Evolutionary conservation across 2,329 filamentous ascomycete genomes (phyloP), one percentile per base, ranked within the genome.

Genomic region (Colletotrichum sp.): DNA sequence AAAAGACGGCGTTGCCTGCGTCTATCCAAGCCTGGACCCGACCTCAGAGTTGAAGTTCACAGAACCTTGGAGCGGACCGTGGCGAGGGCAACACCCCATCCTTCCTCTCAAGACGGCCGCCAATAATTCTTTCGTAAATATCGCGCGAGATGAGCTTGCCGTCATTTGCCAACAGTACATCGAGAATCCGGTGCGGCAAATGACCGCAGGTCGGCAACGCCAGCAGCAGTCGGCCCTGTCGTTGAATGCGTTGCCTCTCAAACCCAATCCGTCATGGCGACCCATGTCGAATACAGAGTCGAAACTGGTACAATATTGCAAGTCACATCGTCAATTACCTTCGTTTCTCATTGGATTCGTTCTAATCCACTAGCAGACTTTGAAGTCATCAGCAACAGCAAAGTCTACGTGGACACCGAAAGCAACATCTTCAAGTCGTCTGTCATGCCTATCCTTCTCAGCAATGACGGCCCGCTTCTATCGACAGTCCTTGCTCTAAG

Each of bases 341-440:
- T 30, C 16, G 15, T 28, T 16, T 16, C 15, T 55, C 34, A 15
- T 39, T 26, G 34, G 13, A 18, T n/a, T 1, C 32, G 32, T 26
- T 24, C 18, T 34, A 39, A 36, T 55, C 32, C 13, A 24, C 10
- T 4, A 24, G 26, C n/a, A 67, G 71, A 72, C 64, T 48, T 67
- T 26, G 71, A 72, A 30, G 71, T 72, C 48, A 67, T 64, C n/a
- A 64, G 66, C 39, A 39, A 24, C 65, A 73, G 65, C 36, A 39
- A 65, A 36, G 71, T 73, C 6, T 69, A 67, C 7, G 36, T 73
- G 24, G 24, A 59, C 18, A 52, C 52, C 16, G 65, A 73, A 28
- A 64, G 55, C 8, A 73, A 67, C 21, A 15, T 69, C 64, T 69
- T 73, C 24, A 36, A 39, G n/a, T 55, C 71, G 9, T 69, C n/a